Percentiles rank a stretch among this genome's conserved stretches.
Conservation (phyloP, 1,284 basidiomycete genomes). For the Puccinia hordei region DNA sequence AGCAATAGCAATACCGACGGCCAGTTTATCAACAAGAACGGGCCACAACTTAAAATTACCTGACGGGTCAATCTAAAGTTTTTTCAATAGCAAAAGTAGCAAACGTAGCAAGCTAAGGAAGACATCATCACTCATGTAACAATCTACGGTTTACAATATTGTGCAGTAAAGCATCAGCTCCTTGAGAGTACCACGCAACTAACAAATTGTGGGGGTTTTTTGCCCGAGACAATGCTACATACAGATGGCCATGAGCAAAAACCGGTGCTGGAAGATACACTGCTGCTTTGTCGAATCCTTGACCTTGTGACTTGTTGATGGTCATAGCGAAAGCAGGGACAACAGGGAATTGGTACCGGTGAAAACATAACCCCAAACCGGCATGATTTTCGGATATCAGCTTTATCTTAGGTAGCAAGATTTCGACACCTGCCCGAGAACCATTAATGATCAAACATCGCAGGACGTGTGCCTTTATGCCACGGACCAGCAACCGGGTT, state of each 20-base stretch:
- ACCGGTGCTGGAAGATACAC: conserved; percentile 57
- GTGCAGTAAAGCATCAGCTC: too few species aligned
- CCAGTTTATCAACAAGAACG: too few species aligned
- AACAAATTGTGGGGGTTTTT: too few species aligned
- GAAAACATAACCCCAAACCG: conserved; percentile 52
- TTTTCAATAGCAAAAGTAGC: too few species aligned
- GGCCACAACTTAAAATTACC: too few species aligned
- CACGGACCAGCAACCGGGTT: neutral
- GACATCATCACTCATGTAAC: too few species aligned
- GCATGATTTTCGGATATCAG: neutral
- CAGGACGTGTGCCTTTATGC: neutral
- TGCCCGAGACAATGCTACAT: conserved; percentile 25
- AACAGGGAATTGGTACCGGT: conserved; percentile 61
- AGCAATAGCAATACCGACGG: too few species aligned
- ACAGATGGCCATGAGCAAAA: conserved; percentile 32
- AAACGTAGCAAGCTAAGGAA: too few species aligned
- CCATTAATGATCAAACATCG: neutral
- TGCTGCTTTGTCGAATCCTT: conserved; percentile 59
- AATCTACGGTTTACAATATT: too few species aligned
- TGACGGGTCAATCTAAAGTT: too few species aligned
- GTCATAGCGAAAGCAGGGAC: conserved; percentile 62
- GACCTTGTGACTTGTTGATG: conserved; percentile 64
- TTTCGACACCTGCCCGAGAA: neutral
- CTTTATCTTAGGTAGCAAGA: conserved; percentile 7
- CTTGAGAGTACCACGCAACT: too few species aligned